Evolutionary conservation across 1,139 yeast species (phyloP).

Genomic region (Casaregolazyma suthepensis): DNA sequence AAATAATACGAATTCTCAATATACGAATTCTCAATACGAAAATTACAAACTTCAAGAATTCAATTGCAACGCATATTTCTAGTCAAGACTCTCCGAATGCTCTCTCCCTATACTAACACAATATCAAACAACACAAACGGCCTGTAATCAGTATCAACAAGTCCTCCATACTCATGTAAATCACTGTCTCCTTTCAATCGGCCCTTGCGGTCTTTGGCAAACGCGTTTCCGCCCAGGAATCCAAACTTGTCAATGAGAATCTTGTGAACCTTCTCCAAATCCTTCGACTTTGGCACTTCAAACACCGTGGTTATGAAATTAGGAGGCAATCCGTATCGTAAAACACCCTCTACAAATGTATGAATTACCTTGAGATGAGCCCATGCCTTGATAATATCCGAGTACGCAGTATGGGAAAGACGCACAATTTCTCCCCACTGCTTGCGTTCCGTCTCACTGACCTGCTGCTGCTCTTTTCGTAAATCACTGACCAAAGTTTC

Average conservation of each 20-base stretch:
- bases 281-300: constrained; percentile 14
- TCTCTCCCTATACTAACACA: constrained; percentile 26
- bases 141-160: constrained; percentile 91
- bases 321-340: constrained; percentile 96
- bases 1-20: not conserved
- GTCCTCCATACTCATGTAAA: constrained; percentile 78
- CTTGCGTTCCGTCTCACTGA: constrained; percentile 66
- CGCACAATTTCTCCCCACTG: constrained; percentile 74
- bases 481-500: constrained; percentile 67
- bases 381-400: constrained; percentile 82
- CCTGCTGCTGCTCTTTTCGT: constrained; percentile 71
- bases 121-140: constrained; percentile 83
- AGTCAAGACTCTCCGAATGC: no score
- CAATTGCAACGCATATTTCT: no score
- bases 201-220: constrained; percentile 56
- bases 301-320: constrained; percentile 54
- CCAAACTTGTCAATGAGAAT: constrained; percentile 72
- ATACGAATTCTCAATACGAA: not conserved
- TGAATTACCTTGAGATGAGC: constrained; percentile 72
- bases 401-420: constrained; percentile 78
- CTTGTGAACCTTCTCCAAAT: constrained; percentile 52
- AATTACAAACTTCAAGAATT: no score
- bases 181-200: constrained; percentile 59
- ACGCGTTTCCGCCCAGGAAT: constrained; percentile 87
- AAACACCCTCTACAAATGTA: constrained; percentile 60